phyloP scores from a whole-genome alignment of 306 rosid species.

The Prunus mongolica region DNA sequence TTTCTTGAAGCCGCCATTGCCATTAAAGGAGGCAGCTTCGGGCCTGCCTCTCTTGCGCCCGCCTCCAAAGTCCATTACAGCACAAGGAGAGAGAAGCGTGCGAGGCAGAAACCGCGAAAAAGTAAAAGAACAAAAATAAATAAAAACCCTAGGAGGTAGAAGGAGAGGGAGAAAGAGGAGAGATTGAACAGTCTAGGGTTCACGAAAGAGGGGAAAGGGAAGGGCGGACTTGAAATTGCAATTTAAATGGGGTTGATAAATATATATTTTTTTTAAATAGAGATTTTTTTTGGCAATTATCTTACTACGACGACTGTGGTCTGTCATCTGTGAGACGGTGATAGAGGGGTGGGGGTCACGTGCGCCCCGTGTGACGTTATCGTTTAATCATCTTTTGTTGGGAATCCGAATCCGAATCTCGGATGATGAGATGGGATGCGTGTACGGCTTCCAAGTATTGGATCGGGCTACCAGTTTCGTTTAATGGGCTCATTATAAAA shows the following conservation, averaged over 20 bases:
- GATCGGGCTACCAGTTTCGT: background rate
- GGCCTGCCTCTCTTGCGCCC: slow-evolving; percentile 65
- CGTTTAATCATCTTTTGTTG: background rate
- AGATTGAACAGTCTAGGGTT: slow-evolving; percentile 27
- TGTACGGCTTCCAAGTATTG: background rate
- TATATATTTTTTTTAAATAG: background rate
- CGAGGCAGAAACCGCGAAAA: background rate
- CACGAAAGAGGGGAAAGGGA: slow-evolving; percentile 1
- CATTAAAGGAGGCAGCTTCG: slow-evolving; percentile 53
- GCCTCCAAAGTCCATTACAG: slow-evolving; percentile 46
- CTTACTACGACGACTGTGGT: slow-evolving; percentile 1
- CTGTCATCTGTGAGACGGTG: background rate
- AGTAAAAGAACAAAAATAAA: background rate
- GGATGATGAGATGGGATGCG: background rate
- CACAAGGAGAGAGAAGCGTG: background rate
- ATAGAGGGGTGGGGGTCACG: background rate
- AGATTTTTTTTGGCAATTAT: background rate
- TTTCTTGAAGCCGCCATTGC: slow-evolving; percentile 72
- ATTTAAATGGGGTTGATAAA: slow-evolving; percentile 26
- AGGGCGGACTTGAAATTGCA: slow-evolving; percentile 29
- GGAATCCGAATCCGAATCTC: background rate
- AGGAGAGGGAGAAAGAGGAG: background rate
- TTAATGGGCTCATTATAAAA: background rate
- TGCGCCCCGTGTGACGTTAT: slow-evolving; percentile 12
- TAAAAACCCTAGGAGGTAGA: background rate